These are phyloP conservation scores for Sphagnum fallax DNA, from an alignment of 228 moss, liverwort and hornwort species.

Conservation along the genomic window DNA sequence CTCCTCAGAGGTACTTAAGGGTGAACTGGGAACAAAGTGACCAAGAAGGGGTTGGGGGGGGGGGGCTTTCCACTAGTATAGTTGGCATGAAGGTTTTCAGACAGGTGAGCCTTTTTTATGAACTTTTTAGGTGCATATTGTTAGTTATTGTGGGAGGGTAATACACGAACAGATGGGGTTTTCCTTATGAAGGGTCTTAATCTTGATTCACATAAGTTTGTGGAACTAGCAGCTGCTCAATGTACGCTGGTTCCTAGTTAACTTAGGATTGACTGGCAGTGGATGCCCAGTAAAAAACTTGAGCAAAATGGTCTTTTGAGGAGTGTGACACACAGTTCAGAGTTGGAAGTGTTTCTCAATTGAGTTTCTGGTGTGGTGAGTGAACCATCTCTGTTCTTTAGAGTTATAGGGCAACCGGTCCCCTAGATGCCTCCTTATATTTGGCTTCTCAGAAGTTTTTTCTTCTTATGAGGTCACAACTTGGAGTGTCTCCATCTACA, in stretches of 20 bases:
- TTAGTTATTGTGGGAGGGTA: background rate
- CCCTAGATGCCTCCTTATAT: too few relatives aligned
- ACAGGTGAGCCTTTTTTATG: background rate
- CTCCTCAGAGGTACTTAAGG: background rate
- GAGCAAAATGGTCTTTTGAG: too few relatives aligned
- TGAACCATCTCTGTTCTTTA: too few relatives aligned
- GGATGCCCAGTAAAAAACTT: too few relatives aligned
- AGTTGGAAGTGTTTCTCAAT: too few relatives aligned
- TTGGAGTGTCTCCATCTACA: too few relatives aligned
- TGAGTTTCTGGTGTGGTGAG: too few relatives aligned
- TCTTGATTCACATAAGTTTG: background rate
- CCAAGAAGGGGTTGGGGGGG: background rate
- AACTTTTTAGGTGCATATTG: background rate
- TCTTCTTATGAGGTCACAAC: too few relatives aligned
- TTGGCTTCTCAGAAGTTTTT: too few relatives aligned
- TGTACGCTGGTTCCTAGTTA: background rate
- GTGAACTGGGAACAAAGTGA: background rate
- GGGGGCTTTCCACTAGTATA: background rate
- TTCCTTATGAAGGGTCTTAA: background rate
- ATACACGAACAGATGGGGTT: background rate
- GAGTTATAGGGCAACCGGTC: too few relatives aligned
- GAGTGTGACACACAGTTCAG: too few relatives aligned
- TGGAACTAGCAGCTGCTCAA: background rate
- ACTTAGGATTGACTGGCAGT: too few relatives aligned
- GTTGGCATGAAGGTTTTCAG: background rate